phyloP scores from a whole-genome alignment of 305 asterid species.

The Solanum hybrid region DNA sequence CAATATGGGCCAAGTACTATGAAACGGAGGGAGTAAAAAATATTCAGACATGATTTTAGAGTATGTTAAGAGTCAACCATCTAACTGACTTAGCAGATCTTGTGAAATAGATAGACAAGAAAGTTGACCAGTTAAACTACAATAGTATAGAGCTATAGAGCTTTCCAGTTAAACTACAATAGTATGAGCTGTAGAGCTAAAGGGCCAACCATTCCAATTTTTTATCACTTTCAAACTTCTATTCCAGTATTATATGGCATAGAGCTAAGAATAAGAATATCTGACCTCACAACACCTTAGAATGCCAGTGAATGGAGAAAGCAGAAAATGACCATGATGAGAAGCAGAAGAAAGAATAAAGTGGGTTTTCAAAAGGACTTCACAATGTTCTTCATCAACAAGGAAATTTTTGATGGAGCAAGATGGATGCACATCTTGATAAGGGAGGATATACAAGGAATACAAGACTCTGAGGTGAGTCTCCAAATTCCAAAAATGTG shows the following conservation, averaged over 20 bases:
- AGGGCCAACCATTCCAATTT: neutral
- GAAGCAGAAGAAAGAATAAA: neutral
- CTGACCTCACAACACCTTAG: neutral
- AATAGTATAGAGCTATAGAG: neutral
- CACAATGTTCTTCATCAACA: neutral
- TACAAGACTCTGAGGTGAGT: neutral
- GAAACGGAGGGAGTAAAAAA: neutral
- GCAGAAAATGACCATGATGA: neutral
- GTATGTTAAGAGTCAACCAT: neutral
- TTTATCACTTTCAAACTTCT: neutral
- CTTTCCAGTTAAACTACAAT: neutral
- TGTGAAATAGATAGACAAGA: neutral
- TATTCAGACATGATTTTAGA: neutral
- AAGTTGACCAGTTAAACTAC: neutral
- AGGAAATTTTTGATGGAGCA: neutral
- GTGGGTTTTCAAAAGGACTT: neutral
- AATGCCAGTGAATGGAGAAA: neutral
- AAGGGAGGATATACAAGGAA: neutral
- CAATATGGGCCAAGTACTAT: neutral
- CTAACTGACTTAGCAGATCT: neutral
- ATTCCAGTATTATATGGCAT: neutral
- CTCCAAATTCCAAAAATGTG: neutral
- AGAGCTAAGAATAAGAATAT: neutral
- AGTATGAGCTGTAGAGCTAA: neutral
- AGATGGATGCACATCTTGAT: neutral